Evolutionary conservation across 768 basidiomycete genomes (phyloP), one percentile per base, ranked within the genome.

Genomic region (Dioszegia hungarica): DNA sequence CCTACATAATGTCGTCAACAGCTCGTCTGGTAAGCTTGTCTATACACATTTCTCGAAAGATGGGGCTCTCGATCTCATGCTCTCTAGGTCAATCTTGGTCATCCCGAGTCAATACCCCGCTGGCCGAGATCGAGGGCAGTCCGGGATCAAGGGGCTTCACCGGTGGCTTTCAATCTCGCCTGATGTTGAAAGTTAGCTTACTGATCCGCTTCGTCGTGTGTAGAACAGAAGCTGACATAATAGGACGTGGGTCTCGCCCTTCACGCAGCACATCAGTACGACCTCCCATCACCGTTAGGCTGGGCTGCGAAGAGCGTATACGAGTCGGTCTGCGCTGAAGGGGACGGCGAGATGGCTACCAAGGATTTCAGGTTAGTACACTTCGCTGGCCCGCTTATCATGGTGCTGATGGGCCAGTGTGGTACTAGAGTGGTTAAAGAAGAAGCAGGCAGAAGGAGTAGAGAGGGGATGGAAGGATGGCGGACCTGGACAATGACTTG

Each of bases 281-380:
- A 66, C 50, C 60, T 72, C 1, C 70, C 70, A 2, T 66, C 62
- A 37, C 70, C 70, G 9, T 50, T 72, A 45, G 60, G 62, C 22
- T 72, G 70, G 70, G 70, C 70, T 1, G 67, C 70, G 5, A 65
- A 62, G 48, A 67, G 65, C 43, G 66, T 72, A 5, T 72, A 72
- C 40, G 61, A 69, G 8, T 57, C 64, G 36, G 70, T 72, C 9
- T 69, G 70, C 28, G 27, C 46, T 4, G 67, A 69, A 22, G 57
- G 40, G 9, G 57, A 62, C 2, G 61, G 54, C 1, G 65, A 63
- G 15, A 49, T 58, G 66, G 65, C 65, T 1, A 60, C 57, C 2
- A 67, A 64, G 44, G 70, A 72, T 58, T 72, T 72, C 58, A 70
- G 68, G 66, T 70, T 24, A 37, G 63, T 41, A 11, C 17, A 25